A percentile compares a stretch with the other conserved stretches of the same genome.
These are phyloP conservation scores for Coix lacrymajobi DNA, from an alignment of 176 grass and related monocot species.

Conservation along the genomic window DNA sequence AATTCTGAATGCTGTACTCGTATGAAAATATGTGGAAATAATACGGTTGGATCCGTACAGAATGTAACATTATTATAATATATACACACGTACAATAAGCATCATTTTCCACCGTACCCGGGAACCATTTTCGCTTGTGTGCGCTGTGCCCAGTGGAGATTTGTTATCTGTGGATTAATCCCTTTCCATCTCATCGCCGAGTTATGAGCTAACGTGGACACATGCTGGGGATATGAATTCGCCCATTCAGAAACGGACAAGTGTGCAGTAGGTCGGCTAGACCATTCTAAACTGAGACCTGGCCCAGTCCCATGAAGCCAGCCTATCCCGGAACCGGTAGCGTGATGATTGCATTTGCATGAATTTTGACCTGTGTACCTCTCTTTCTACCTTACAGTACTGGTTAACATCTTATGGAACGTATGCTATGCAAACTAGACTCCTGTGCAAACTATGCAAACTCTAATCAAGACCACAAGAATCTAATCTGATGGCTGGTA, in stretches of 20 bases:
- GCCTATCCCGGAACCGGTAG: not conserved
- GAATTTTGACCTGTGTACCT: not conserved
- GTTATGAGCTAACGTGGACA: not conserved
- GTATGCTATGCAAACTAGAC: too few species aligned
- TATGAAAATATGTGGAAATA: not conserved
- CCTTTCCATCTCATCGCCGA: not conserved
- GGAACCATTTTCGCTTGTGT: not conserved
- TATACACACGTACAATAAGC: not conserved
- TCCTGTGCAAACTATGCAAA: too few species aligned
- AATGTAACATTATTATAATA: slow-evolving; percentile 3
- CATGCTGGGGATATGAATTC: not conserved
- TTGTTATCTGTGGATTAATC: not conserved
- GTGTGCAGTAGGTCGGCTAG: not conserved
- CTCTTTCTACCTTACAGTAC: not conserved
- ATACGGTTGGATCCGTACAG: not conserved
- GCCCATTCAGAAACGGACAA: slow-evolving; percentile 7
- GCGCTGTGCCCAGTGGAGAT: not conserved
- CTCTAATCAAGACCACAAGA: too few species aligned
- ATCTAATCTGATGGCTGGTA: too few species aligned
- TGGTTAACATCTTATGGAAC: not conserved
- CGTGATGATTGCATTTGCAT: not conserved
- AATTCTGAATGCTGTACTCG: not conserved
- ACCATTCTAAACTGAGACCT: not conserved
- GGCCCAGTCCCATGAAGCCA: slow-evolving; percentile 1
- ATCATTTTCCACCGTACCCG: not conserved